Evolutionary conservation across 805 yeast genomes (phyloP).

Genomic region (Candida quercuum): DNA sequence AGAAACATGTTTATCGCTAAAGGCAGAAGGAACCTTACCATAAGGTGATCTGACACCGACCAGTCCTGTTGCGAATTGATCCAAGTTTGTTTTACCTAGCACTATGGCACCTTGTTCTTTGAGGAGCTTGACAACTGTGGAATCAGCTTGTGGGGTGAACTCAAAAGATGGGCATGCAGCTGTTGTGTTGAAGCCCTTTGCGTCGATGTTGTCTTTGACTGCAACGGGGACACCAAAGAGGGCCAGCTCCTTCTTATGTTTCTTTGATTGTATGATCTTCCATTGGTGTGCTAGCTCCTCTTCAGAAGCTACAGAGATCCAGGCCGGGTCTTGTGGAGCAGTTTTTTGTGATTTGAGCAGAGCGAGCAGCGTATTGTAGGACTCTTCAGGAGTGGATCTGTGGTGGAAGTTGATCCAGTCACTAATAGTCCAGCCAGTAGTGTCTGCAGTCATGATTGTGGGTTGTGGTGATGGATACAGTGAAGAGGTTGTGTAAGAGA

Average conservation of each 20-base stretch:
- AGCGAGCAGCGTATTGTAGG: conserved; percentile 42
- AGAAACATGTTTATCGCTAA: conserved; percentile 70
- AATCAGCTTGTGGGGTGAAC: conserved; percentile 64
- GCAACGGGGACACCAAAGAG: conserved; percentile 95
- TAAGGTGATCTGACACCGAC: conserved; percentile 96
- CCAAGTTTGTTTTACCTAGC: conserved; percentile 91
- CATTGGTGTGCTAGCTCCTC: conserved; percentile 73
- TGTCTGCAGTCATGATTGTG: background rate
- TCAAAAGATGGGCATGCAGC: conserved; percentile 91
- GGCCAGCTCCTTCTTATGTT: conserved; percentile 49
- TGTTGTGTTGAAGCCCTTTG: conserved; percentile 73
- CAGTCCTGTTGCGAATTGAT: conserved; percentile 95
- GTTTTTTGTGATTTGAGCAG: conserved; percentile 42
- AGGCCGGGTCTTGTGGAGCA: conserved; percentile 69
- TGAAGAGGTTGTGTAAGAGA: background rate
- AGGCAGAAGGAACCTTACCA: conserved; percentile 81
- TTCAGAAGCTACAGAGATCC: conserved; percentile 75
- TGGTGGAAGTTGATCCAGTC: conserved; percentile 76
- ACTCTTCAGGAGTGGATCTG: conserved; percentile 54
- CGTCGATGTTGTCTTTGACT: conserved; percentile 93
- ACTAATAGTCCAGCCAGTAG: conserved; percentile 69
- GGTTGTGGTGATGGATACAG: background rate
- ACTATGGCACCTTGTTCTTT: conserved; percentile 89
- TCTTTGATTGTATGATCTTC: conserved; percentile 61
- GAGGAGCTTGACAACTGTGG: conserved; percentile 69